Percentiles rank a stretch among this genome's conserved stretches.
Conservation (phyloP, 257 asterid species). For the Fraxinus cuspidata region DNA sequence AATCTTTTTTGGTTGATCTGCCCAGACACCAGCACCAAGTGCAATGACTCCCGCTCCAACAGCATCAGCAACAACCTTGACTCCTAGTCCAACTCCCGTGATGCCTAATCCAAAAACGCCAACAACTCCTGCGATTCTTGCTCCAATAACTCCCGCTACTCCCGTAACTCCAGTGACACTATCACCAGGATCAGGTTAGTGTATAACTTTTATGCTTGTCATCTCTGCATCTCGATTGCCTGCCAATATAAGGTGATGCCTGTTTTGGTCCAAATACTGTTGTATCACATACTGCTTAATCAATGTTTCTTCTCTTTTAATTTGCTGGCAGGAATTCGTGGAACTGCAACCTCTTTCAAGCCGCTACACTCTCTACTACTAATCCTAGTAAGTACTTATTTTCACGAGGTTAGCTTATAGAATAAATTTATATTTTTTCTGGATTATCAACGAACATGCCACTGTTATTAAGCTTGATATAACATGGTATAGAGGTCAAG, state of each 20-base stretch:
- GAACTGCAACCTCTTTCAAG: conserved; percentile 73
- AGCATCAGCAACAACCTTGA: conserved; percentile 24
- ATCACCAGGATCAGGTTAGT: conserved; percentile 22
- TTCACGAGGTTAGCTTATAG: background rate
- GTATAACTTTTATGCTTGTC: background rate
- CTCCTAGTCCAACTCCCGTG: conserved; percentile 1
- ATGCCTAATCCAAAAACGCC: conserved; percentile 21
- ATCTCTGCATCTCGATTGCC: conserved; percentile 48
- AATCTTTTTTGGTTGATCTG: conserved; percentile 22
- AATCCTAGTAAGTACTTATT: conserved; percentile 64
- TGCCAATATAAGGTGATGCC: conserved; percentile 72
- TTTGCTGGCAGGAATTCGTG: conserved; percentile 74
- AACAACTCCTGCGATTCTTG: conserved; percentile 18
- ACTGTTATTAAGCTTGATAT: background rate
- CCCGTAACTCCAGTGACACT: conserved; percentile 20
- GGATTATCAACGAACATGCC: background rate
- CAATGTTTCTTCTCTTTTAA: conserved; percentile 75
- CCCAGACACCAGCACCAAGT: conserved; percentile 27
- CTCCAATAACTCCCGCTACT: conserved; percentile 32
- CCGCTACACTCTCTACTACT: conserved; percentile 50
- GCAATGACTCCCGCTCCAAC: conserved; percentile 35
- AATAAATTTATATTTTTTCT: background rate
- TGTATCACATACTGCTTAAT: conserved; percentile 67
- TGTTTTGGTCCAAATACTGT: conserved; percentile 68
- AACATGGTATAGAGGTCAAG: background rate